A percentile compares a stretch with the other conserved stretches of the same genome.
Evolutionary conservation across 2,329 filamentous ascomycete genomes (phyloP).

Genomic region (Paraphoma sp.): DNA sequence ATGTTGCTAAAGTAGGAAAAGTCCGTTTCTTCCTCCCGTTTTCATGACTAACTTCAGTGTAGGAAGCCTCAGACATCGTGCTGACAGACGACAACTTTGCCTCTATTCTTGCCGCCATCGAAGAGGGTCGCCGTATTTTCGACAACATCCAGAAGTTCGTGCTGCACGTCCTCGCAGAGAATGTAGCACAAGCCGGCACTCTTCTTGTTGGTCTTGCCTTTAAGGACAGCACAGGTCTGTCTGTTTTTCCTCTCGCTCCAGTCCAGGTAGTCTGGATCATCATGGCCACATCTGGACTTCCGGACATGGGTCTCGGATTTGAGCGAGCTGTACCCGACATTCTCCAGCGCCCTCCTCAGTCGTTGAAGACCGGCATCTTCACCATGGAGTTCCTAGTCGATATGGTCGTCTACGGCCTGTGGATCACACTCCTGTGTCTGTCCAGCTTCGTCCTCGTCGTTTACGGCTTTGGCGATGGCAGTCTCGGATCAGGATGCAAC

Average conservation of each 20-base stretch:
- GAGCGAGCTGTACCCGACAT: slow-evolving; percentile 78
- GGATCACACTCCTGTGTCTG: slow-evolving; percentile 41
- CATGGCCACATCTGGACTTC: slow-evolving; percentile 80
- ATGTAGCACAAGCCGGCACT: slow-evolving; percentile 83
- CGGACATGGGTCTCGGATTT: slow-evolving; percentile 86
- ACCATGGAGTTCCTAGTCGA: slow-evolving; percentile 47
- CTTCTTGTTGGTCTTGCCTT: slow-evolving; percentile 83
- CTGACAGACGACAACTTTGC: slow-evolving; percentile 90
- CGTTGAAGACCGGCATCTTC: slow-evolving; percentile 47
- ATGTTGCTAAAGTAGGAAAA: slow-evolving; percentile 71
- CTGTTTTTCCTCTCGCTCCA: slow-evolving; percentile 84
- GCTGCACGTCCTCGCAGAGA: slow-evolving; percentile 75
- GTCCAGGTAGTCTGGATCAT: slow-evolving; percentile 94
- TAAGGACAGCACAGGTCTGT: slow-evolving; percentile 73
- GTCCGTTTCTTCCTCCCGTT: not conserved
- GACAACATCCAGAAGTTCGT: slow-evolving; percentile 92
- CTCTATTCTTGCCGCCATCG: slow-evolving; percentile 81
- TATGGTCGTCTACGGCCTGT: slow-evolving; percentile 48
- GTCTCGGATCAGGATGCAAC: slow-evolving; percentile 45
- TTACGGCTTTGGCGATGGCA: slow-evolving; percentile 41
- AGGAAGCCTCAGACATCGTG: slow-evolving; percentile 80
- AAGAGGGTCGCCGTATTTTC: slow-evolving; percentile 83
- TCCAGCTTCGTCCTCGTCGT: slow-evolving; percentile 46
- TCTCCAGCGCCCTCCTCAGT: slow-evolving; percentile 79
- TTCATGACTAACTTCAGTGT: not conserved